phyloP scores from a whole-genome alignment of 176 grass and related monocot species.

The Carex parvula region DNA sequence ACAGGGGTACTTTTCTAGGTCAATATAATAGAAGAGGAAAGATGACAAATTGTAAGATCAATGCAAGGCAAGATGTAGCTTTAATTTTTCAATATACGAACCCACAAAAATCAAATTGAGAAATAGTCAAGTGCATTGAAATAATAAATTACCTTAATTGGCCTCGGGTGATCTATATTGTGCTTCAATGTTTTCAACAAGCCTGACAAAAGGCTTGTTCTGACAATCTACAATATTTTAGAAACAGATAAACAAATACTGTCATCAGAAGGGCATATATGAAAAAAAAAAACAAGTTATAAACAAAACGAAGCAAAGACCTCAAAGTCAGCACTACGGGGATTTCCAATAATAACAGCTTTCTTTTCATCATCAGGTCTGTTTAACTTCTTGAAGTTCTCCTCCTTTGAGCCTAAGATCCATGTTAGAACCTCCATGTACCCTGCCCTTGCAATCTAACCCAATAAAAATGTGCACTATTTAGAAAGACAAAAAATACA shows the following conservation, averaged over 20 bases:
- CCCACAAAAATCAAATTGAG: not conserved
- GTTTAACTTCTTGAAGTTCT: slow-evolving; percentile 89
- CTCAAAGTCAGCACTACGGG: slow-evolving; percentile 91
- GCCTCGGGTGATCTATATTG: slow-evolving; percentile 93
- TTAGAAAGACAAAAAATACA: not conserved
- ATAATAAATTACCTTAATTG: slow-evolving; percentile 68
- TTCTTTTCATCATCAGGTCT: slow-evolving; percentile 72
- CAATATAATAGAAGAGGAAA: not conserved
- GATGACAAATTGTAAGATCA: not conserved
- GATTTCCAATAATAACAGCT: slow-evolving; percentile 87
- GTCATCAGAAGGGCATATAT: not conserved
- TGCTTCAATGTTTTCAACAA: slow-evolving; percentile 97
- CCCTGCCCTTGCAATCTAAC: slow-evolving; percentile 80
- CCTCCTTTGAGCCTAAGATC: slow-evolving; percentile 77
- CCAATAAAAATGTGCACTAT: not conserved
- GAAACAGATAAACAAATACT: not conserved
- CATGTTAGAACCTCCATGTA: slow-evolving; percentile 99
- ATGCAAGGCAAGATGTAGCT: not conserved
- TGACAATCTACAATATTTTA: slow-evolving; percentile 59
- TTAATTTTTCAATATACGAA: not conserved
- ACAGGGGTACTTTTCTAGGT: not conserved
- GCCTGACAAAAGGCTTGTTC: slow-evolving; percentile 83
- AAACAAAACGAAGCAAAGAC: slow-evolving; percentile 27
- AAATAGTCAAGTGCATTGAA: not conserved
- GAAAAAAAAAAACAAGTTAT: not conserved